These are phyloP conservation scores for Lecanicillium sp. DNA, from an alignment of 2,329 filamentous ascomycete genomes.

Conservation along the genomic window DNA sequence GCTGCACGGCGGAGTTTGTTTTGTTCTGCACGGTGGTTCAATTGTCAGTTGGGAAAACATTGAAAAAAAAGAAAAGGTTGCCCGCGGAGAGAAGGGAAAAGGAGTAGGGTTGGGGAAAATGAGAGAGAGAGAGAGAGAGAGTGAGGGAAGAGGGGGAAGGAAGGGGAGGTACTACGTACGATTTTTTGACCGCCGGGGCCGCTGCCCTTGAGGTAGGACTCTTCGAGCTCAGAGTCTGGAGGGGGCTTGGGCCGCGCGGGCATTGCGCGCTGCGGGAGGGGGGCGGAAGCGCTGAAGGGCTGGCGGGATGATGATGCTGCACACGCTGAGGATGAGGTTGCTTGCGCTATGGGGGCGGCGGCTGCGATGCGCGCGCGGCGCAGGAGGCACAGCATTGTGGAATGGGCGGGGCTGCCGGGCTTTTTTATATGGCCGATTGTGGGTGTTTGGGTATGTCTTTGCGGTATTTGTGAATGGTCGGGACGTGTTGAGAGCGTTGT, in stretches of 20 bases:
- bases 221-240: slow-evolving; percentile 71
- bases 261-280: slow-evolving; percentile 48
- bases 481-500: background rate
- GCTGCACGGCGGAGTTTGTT: slow-evolving; percentile 88
- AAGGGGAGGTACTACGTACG: too few species aligned
- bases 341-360: background rate
- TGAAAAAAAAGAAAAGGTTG: background rate
- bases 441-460: background rate
- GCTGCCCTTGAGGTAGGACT: slow-evolving; percentile 82
- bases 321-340: too few species aligned
- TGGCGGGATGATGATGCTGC: slow-evolving; percentile 16
- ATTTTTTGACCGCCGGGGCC: slow-evolving; percentile 97
- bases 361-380: slow-evolving; percentile 5
- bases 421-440: background rate
- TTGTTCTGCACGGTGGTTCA: slow-evolving; percentile 61
- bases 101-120: background rate
- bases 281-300: slow-evolving; percentile 27
- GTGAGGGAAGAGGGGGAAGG: too few species aligned
- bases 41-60: background rate
- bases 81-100: background rate
- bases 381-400: slow-evolving; percentile 6
- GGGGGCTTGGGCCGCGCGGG: slow-evolving; percentile 70
- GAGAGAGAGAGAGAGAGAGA: background rate
- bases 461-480: background rate
- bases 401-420: background rate